These are phyloP conservation scores for Calonectria pauciramosa DNA, from an alignment of 2,329 filamentous ascomycete genomes.

Conservation along the genomic window DNA sequence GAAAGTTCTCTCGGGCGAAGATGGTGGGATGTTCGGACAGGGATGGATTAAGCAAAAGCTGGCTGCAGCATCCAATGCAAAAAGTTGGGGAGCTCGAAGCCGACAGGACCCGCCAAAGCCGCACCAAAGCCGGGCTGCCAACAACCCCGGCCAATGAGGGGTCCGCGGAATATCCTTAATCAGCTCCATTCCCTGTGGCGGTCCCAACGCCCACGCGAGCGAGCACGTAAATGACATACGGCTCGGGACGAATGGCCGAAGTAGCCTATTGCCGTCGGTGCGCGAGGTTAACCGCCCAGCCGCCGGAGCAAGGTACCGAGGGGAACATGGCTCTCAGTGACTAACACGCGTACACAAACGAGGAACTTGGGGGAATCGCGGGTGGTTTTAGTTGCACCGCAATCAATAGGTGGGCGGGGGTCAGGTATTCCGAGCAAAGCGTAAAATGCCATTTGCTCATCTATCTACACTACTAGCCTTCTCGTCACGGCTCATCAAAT, in stretches of 20 bases:
- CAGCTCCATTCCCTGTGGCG: conserved; percentile 30
- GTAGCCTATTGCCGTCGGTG: not conserved
- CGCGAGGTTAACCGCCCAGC: conserved; percentile 12
- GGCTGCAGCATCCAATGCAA: conserved; percentile 40
- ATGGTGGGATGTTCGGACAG: conserved; percentile 33
- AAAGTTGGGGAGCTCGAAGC: conserved; percentile 44
- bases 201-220: conserved; percentile 21
- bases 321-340: not conserved
- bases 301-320: conserved; percentile 22
- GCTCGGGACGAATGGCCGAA: conserved; percentile 1
- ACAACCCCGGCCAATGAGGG: conserved; percentile 36
- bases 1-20: conserved; percentile 6
- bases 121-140: conserved; percentile 31
- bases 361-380: not conserved
- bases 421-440: conserved; percentile 30
- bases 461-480: conserved; percentile 41
- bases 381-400: not conserved
- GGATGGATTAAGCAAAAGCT: conserved; percentile 39
- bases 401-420: conserved; percentile 13
- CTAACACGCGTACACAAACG: not conserved
- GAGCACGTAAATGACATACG: not conserved
- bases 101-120: conserved; percentile 42
- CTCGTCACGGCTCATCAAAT: conserved; percentile 40
- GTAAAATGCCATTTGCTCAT: conserved; percentile 39
- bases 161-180: conserved; percentile 36